Base-by-base conservation (phyloP, 2,329 filamentous ascomycete genomes). In the Aspergillus persii region DNA sequence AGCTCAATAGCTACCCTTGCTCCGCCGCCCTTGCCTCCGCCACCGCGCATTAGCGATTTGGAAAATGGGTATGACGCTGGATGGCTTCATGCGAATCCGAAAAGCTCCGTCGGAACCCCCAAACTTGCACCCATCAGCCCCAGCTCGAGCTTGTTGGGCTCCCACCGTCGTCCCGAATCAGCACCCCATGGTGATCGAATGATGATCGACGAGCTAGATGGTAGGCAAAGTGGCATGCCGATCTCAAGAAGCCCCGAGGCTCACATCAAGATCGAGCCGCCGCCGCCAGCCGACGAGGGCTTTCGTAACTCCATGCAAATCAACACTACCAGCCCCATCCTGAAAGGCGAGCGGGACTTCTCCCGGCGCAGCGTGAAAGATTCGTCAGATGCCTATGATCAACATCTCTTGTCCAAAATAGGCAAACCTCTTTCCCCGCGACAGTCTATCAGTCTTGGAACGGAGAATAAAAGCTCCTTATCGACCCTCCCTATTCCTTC, bases 21-120 rank as follows among this genome's bases (percentile, higher is more conserved):
- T 53, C 87, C 87, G 59, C 87, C 87, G 63, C 86, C 86, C 53
- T 79, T 89, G 67, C 87, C 87, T 66, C 87, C 87, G 66, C 87
- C 87, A 59, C 84, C 86, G 54, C 81, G 80, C 69, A 82, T 89
- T 60, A 78, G 80, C 64, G 83, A 85, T 61, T 75, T 86, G 63
- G 77, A 80, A 66, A 73, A 79, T 62, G 85, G 84, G 39, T 80
- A 83, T 66, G 87, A 89, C 73, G 79, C 83, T 57, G 86, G 83
- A 61, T 89, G 85, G 85, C 78, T 83, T 71, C 86, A 84, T 80
- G 84, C 82, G 62, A 87, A 89, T 73, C 78, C 79, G 53, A 78
- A 77, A 50, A 79, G 77, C 59, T 74, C 80, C 54, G 71, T 74
- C 53, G 77, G 79, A 63, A 81, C 83, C 70, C 79, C 78, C 56